A percentile compares a stretch with the other conserved stretches of the same genome.
Evolutionary conservation across 495 filamentous ascomycete species (phyloP).

Genomic region (Hypoxylon crocopeplum): DNA sequence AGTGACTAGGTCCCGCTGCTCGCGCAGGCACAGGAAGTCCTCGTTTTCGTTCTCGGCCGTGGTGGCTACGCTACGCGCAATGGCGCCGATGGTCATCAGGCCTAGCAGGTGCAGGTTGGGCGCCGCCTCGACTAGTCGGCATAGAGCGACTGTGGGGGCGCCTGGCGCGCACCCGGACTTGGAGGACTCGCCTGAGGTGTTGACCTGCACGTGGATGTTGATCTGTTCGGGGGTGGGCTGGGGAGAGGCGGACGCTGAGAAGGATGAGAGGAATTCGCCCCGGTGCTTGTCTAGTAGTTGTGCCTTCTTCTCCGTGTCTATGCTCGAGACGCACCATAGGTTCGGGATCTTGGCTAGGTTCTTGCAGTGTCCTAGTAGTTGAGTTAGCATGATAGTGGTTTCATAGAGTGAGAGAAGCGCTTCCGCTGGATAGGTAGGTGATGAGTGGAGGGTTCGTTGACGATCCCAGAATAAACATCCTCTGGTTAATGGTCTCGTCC

Average conservation of each 20-base stretch:
- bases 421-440: too few relatives aligned
- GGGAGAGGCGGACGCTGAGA: constrained; percentile 16
- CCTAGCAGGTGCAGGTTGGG: constrained; percentile 77
- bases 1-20: constrained; percentile 69
- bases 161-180: constrained; percentile 83
- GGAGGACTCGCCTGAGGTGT: constrained; percentile 86
- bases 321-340: constrained; percentile 90
- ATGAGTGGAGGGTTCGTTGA: too few relatives aligned
- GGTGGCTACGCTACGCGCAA: constrained; percentile 76
- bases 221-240: constrained; percentile 54
- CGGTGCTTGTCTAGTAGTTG: constrained; percentile 79
- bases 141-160: constrained; percentile 63
- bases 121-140: constrained; percentile 69
- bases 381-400: too few relatives aligned
- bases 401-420: too few relatives aligned
- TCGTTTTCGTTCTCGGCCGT: constrained; percentile 83
- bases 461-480: too few relatives aligned
- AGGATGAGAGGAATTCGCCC: constrained; percentile 54
- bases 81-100: constrained; percentile 96
- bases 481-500: too few relatives aligned
- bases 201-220: constrained; percentile 88
- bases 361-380: constrained; percentile 94
- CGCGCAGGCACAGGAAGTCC: constrained; percentile 75
- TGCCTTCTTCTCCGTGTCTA: constrained; percentile 88
- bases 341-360: constrained; percentile 84